Conservation (phyloP, 177 flowering plant genomes). For the Vitis hybrid region DNA sequence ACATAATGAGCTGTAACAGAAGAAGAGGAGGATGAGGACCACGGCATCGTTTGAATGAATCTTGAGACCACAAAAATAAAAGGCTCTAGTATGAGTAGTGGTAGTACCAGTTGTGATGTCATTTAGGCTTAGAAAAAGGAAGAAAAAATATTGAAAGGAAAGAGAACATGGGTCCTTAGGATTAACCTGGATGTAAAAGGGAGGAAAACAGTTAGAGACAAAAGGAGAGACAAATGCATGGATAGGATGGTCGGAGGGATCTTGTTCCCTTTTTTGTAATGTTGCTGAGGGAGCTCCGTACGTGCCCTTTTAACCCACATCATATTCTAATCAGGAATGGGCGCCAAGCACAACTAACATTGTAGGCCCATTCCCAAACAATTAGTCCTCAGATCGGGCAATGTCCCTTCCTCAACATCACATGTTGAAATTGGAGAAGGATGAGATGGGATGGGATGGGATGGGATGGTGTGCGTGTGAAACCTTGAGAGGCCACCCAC, state of each 20-base stretch:
- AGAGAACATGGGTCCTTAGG: constrained; percentile 18
- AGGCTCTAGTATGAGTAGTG: no score
- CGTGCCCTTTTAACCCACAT: constrained; percentile 2
- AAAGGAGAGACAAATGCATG: constrained; percentile 34
- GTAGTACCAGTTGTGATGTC: no score
- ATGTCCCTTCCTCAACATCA: constrained; percentile 11
- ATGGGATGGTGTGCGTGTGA: background rate
- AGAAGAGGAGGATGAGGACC: no score
- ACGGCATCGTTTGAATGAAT: no score
- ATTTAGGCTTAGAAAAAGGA: background rate
- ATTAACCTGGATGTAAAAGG: constrained; percentile 11
- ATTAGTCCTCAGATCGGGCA: constrained; percentile 14
- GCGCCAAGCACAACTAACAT: constrained; percentile 18
- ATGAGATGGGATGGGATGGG: background rate
- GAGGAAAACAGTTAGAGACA: constrained; percentile 30
- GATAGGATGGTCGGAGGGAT: constrained; percentile 19
- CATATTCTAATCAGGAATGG: constrained; percentile 6
- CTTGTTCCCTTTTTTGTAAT: constrained; percentile 25
- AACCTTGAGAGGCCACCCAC: background rate
- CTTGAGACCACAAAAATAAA: no score
- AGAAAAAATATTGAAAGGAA: background rate
- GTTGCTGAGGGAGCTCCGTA: constrained; percentile 18
- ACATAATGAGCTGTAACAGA: background rate
- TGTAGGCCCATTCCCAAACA: constrained; percentile 33
- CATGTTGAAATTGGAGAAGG: background rate